Base-by-base conservation (phyloP, 441 rosid species). In the Gossypium gossypioides region DNA sequence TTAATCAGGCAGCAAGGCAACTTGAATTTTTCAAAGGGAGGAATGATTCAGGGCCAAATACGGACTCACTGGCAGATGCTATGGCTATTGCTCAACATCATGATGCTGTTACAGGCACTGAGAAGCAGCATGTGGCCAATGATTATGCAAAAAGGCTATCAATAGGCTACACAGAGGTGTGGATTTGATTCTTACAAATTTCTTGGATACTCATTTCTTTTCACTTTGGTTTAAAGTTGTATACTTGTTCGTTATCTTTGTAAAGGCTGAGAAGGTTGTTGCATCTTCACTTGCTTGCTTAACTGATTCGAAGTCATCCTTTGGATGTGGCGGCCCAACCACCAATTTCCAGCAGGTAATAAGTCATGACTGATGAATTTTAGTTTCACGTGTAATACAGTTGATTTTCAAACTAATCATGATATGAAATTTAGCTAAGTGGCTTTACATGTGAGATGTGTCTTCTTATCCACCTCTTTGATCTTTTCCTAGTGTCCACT, bases 21-120 rank as follows among this genome's bases (percentile, higher is more conserved):
- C 86, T 96, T 18, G 98, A 96, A 75, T 88, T 91, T 83, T 90
- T 89, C 80, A 85, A 72, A 81, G 98, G 99, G 71, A 87, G 87
- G 83, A 90, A 78, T 73, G 69, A 76, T 63, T 60, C 81, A 61
- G 91, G 99, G 69, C 88, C 90, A 37, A 93, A 82, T 65, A 90
- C 98, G 27, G 90, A 91, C 81, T 85, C 88, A 7, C 75, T 96
- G 80, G 98, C 92, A 2, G 97, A 96, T 88, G 94, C 98, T 63
- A 66, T 96, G 74, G 99, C 98, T 58, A 89, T 88, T 82, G 92
- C 95, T 64, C 99, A 96, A 73, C 99, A 96, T 84, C 99, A 96
- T 77, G 99, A 96, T 68, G 99, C 93, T 58, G 98, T 96, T 78
- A 78, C 91, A 42, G 99, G 98, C 74, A 96, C 99, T 18, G 93